phyloP scores from a whole-genome alignment of 1,139 yeast genomes.

The Suhomyces terraborum region DNA sequence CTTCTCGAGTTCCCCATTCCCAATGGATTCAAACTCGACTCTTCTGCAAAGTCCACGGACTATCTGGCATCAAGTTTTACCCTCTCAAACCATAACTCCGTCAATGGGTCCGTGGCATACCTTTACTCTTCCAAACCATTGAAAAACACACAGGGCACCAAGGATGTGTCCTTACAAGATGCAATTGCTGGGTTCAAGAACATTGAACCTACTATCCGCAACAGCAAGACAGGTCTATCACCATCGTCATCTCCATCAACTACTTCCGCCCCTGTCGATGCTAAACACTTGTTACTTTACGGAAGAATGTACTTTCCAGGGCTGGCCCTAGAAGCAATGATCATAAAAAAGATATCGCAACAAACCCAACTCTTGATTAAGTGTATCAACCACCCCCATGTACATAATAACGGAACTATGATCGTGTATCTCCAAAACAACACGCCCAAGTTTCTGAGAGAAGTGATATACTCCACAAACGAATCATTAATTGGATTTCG shows the following conservation, averaged over 20 bases:
- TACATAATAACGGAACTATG: slow-evolving; percentile 57
- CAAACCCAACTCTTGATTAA: slow-evolving; percentile 68
- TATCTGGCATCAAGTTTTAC: slow-evolving; percentile 76
- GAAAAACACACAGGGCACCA: slow-evolving; percentile 52
- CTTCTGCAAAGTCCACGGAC: slow-evolving; percentile 72
- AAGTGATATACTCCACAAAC: slow-evolving; percentile 81
- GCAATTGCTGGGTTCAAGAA: slow-evolving; percentile 78
- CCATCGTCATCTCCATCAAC: too few species aligned
- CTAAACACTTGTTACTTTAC: slow-evolving; percentile 41
- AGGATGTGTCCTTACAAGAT: slow-evolving; percentile 60
- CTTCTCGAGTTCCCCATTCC: slow-evolving; percentile 79
- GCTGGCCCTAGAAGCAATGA: slow-evolving; percentile 85
- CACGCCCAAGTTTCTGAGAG: slow-evolving; percentile 66
- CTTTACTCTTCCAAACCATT: slow-evolving; percentile 69
- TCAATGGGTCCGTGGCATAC: slow-evolving; percentile 85
- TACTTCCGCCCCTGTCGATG: neutral
- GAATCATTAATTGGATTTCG: slow-evolving; percentile 87
- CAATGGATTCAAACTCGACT: slow-evolving; percentile 61
- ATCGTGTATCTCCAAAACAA: slow-evolving; percentile 75
- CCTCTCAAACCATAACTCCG: slow-evolving; percentile 63
- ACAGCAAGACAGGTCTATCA: neutral
- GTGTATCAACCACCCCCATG: slow-evolving; percentile 71
- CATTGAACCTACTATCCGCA: slow-evolving; percentile 45
- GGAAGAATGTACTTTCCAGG: slow-evolving; percentile 92
- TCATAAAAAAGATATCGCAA: slow-evolving; percentile 63